A percentile compares a stretch with the other conserved stretches of the same genome.
These are phyloP conservation scores for Debaryomyces hansenii DNA, from an alignment of 805 yeast genomes.

Conservation along the genomic window DNA sequence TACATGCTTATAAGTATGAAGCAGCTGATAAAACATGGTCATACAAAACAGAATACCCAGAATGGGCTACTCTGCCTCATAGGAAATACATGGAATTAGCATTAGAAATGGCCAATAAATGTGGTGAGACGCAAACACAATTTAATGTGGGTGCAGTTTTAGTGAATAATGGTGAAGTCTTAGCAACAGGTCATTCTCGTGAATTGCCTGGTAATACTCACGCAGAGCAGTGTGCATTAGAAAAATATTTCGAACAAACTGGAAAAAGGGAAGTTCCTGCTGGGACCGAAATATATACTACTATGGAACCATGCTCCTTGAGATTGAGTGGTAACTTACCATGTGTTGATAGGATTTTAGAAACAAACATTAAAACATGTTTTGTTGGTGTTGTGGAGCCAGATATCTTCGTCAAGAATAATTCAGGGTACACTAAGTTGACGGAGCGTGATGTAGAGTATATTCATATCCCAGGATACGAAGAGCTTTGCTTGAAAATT, in stretches of 20 bases:
- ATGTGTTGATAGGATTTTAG: constrained; percentile 77
- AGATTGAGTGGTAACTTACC: constrained; percentile 89
- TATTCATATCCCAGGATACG: constrained; percentile 80
- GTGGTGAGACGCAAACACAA: constrained; percentile 81
- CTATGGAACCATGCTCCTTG: constrained; percentile 96
- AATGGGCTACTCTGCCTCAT: constrained; percentile 73
- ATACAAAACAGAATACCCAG: constrained; percentile 73
- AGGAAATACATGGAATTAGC: constrained; percentile 71
- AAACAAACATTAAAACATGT: constrained; percentile 60
- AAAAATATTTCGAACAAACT: constrained; percentile 55
- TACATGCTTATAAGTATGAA: constrained; percentile 84
- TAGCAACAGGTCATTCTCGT: constrained; percentile 86
- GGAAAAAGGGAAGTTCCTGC: constrained; percentile 51
- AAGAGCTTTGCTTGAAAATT: constrained; percentile 61
- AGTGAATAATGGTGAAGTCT: constrained; percentile 55
- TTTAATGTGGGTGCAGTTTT: constrained; percentile 93
- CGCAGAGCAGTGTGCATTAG: constrained; percentile 93
- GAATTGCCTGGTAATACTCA: constrained; percentile 95
- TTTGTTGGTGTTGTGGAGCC: constrained; percentile 95
- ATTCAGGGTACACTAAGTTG: constrained; percentile 60
- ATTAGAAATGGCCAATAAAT: constrained; percentile 71
- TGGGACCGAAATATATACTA: constrained; percentile 84
- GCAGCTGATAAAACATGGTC: constrained; percentile 63
- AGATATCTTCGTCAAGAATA: constrained; percentile 77
- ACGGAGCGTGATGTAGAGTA: constrained; percentile 63